These are phyloP conservation scores for Aspergillus fischeri DNA, from an alignment of 2,329 filamentous ascomycete species.

Conservation along the genomic window DNA sequence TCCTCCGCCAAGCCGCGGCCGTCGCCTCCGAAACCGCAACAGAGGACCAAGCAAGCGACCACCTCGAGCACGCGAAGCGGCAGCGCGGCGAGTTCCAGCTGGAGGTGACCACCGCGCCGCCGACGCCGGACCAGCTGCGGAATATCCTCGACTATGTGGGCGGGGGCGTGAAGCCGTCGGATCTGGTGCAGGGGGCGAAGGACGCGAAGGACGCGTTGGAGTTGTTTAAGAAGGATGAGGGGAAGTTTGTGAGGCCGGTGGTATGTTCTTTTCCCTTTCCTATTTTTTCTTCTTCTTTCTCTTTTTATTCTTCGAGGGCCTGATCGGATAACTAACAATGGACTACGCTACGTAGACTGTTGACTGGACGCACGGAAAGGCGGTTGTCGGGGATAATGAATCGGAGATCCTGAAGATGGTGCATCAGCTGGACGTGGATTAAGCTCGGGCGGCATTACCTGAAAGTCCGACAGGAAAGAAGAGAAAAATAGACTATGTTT, in stretches of 20 bases:
- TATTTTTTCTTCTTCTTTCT: neutral
- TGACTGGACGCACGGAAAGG: constrained; percentile 91
- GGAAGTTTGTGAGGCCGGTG: constrained; percentile 68
- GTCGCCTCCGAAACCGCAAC: constrained; percentile 65
- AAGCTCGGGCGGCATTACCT: constrained; percentile 4
- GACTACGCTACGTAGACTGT: constrained; percentile 50
- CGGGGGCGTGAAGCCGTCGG: constrained; percentile 43
- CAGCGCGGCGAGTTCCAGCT: constrained; percentile 75
- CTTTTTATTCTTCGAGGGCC: neutral
- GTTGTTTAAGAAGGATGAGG: constrained; percentile 67
- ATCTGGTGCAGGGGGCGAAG: constrained; percentile 70
- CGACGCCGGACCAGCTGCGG: constrained; percentile 76
- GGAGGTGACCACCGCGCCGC: constrained; percentile 72
- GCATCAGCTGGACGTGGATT: constrained; percentile 43
- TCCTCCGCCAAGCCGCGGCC: constrained; percentile 77
- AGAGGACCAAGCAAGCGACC: constrained; percentile 68
- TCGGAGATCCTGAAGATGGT: constrained; percentile 86
- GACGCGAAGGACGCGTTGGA: constrained; percentile 73
- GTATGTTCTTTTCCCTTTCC: constrained; percentile 49
- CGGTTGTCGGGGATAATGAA: constrained; percentile 70
- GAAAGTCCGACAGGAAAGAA: neutral
- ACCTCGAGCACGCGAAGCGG: constrained; percentile 55
- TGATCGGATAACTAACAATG: too few relatives aligned
- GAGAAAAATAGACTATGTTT: neutral
- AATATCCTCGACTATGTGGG: constrained; percentile 71